phyloP scores from a whole-genome alignment of 2,329 filamentous ascomycete species.

The Graphilbum sp. region DNA sequence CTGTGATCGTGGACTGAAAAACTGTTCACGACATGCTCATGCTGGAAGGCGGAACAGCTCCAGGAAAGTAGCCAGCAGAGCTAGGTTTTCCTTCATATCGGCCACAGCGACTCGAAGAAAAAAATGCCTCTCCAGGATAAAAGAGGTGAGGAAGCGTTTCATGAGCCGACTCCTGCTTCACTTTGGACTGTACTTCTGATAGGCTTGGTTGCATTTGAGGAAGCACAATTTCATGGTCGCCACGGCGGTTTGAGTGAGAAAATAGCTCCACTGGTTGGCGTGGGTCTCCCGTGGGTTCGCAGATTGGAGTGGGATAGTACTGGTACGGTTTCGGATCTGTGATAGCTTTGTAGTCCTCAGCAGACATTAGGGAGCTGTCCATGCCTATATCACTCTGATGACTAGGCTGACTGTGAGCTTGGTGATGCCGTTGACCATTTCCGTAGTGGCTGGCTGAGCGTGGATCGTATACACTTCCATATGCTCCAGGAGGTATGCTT shows the following conservation, averaged over 20 bases:
- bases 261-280: slow-evolving; percentile 33
- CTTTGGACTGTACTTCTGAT: slow-evolving; percentile 18
- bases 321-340: slow-evolving; percentile 33
- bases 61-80: slow-evolving; percentile 37
- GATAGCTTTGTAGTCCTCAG: slow-evolving; percentile 34
- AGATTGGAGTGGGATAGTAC: slow-evolving; percentile 35
- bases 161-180: slow-evolving; percentile 32
- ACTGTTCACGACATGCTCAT: slow-evolving; percentile 24
- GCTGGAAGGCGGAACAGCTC: slow-evolving; percentile 26
- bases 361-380: slow-evolving; percentile 30
- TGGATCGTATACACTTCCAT: slow-evolving; percentile 22
- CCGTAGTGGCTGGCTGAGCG: slow-evolving; percentile 24
- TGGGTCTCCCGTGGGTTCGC: slow-evolving; percentile 28
- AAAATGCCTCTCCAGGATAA: slow-evolving; percentile 24
- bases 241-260: slow-evolving; percentile 16
- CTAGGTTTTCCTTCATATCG: slow-evolving; percentile 36
- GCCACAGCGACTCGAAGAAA: slow-evolving; percentile 23
- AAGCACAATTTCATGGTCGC: slow-evolving; percentile 17
- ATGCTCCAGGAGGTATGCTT: slow-evolving; percentile 23
- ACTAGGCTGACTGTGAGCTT: slow-evolving; percentile 1
- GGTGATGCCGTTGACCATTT: slow-evolving; percentile 22
- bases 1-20: neutral
- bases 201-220: slow-evolving; percentile 14
- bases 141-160: slow-evolving; percentile 29
- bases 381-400: slow-evolving; percentile 29